Conservation (phyloP, 129 eudicot genomes). For the Helianthus tuberosus region DNA sequence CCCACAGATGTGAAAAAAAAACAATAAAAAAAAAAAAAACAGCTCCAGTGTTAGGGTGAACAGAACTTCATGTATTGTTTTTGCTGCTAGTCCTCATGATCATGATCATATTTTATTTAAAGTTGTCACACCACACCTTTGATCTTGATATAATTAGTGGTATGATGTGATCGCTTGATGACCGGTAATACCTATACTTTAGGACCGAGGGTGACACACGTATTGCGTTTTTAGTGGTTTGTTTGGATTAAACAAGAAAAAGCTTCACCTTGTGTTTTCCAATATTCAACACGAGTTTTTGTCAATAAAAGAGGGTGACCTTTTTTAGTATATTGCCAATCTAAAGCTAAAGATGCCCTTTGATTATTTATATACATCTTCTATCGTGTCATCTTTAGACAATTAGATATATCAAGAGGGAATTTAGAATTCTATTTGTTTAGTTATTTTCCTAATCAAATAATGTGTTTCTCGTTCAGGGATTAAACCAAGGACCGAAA, state of each 20-base stretch:
- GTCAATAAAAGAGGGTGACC: conserved; percentile 34
- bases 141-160: conserved; percentile 18
- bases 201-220: conserved; percentile 11
- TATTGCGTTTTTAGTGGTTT: conserved; percentile 24
- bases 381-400: conserved; percentile 6
- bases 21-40: not conserved
- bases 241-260: conserved; percentile 32
- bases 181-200: conserved; percentile 5
- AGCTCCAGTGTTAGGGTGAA: not conserved
- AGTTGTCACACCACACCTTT: conserved; percentile 11
- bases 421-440: conserved; percentile 21
- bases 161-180: conserved; percentile 22
- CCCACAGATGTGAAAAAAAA: not conserved
- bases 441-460: conserved; percentile 25
- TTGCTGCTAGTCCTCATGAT: conserved; percentile 8
- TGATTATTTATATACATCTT: conserved; percentile 11
- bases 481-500: conserved; percentile 45
- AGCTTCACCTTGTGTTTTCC: conserved; percentile 16
- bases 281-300: conserved; percentile 26
- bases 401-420: conserved; percentile 23
- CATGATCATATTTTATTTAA: conserved; percentile 9
- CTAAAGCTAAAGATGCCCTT: conserved; percentile 24
- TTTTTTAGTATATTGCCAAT: conserved; percentile 26
- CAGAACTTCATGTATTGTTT: not conserved
- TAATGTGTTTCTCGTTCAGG: conserved; percentile 41